Base-by-base conservation (phyloP, 2,329 filamentous ascomycete species). In the Trichoderma guizhouense region DNA sequence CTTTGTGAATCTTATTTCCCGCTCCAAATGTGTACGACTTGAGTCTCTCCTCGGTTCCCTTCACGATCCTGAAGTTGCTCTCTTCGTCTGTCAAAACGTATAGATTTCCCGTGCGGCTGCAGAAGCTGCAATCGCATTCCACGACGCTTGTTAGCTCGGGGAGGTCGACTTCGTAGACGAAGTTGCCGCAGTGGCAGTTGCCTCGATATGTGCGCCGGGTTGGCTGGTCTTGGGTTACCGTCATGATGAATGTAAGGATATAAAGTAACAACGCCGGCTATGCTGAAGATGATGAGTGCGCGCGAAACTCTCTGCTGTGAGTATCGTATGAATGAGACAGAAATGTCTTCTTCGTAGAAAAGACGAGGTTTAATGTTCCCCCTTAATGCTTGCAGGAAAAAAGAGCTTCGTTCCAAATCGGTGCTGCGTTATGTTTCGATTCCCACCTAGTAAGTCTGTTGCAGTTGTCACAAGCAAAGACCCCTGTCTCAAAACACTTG, bases 91-190 rank as follows among this genome's bases (percentile, higher is more conserved):
- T 75, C n/a, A 79, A 77, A 39, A 82, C 76, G 24, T 80, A 64
- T 43, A 85, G 76, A 51, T 84, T 83, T 18, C 80, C 84, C 76
- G 86, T 86, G 75, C 83, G 86, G 76, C 74, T 76, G 78, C 91
- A 91, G 74, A 91, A 87, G 80, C 89, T 92, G 82, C 92, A 93
- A 79, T 91, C 90, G 81, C 91, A 92, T 76, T 87, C 84, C 7
- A 81, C 77, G 8, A 84, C 85, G 7, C 83, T 79, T 75, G 86
- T 88, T 73, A 92, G 84, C 77, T 91, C 88, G 26, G 89, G 87
- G 15, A 89, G 64, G 3, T 81, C 78, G 71, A 83, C 76, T 76
- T 86, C 86, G 76, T 85, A 90, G 74, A 87, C 80, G 74, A 86
- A 88, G 57, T 83, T 82, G 8, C 82, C 84, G 78, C 87, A 90